Evolutionary conservation across 306 rosid genomes (phyloP), one percentile per base, ranked within the genome.

Genomic region (Vigna mungo): DNA sequence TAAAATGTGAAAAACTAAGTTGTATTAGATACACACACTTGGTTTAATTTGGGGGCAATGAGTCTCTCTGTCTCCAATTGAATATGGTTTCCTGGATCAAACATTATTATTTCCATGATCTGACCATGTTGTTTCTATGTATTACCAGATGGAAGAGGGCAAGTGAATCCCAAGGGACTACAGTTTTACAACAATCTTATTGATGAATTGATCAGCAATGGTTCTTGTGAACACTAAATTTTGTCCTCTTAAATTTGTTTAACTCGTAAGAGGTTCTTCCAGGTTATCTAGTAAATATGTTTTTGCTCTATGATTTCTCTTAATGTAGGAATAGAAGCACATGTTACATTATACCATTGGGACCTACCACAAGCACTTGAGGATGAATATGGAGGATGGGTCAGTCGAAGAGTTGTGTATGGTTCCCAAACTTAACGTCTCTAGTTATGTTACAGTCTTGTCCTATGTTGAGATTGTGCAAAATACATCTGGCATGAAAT

Each of bases 341-440:
- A 90, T 86, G 89, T 81, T 34, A 90, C 97, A 8, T 53, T 91
- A 7, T 78, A 86, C 71, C 75, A 89, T 52, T 65, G 0, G 52
- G 97, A 90, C 81, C 80, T 85, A n/a, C 98, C 91, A 27, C 94
- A 90, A 10, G 85, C 86, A 53, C 96, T 91, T 34, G 98, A 93
- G 27, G 92, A 90, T 68, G 90, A 88, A 71, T 94, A 94, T 34
- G 96, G 89, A 74, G 97, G 97, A 86, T 94, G 97, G 98, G 2
- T 91, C 52, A 84, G 87, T 65, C 87, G 77, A 18, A 27, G 82
- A 48, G 16, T 48, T 48, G 53, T 48, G 53, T 48, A 48, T 48
- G 53, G 18, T 48, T 48, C 7, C 6, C 53, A 15, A 48, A 15
- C 17, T 48, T 15, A 5, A 47, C 4, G 17, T 47, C n/a, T 47